Conservation (phyloP, 1,284 basidiomycete genomes). For the Rhodotorula sp. region DNA sequence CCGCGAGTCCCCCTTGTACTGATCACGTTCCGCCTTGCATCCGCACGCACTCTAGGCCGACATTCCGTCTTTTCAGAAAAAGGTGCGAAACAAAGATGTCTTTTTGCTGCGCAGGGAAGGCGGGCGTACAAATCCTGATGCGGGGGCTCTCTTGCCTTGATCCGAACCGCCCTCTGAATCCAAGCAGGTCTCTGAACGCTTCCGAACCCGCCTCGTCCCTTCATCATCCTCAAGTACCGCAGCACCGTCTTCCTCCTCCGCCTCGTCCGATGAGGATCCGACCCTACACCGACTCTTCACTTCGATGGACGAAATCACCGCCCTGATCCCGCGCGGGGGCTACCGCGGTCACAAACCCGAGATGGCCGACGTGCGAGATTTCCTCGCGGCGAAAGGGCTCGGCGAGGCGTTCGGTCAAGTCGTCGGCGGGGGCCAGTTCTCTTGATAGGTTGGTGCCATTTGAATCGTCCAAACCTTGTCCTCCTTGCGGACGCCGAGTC, state of each 20-base stretch:
- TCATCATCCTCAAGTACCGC: not conserved
- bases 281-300: conserved; percentile 45
- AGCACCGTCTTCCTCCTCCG: no score
- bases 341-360: conserved; percentile 52
- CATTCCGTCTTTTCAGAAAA: conserved; percentile 52
- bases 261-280: not conserved
- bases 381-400: conserved; percentile 47
- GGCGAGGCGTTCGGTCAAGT: conserved; percentile 35
- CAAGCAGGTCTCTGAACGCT: conserved; percentile 51
- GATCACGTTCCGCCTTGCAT: not conserved
- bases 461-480: no score
- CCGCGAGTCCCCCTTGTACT: no score
- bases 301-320: conserved; percentile 51
- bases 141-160: no score
- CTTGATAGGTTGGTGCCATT: not conserved
- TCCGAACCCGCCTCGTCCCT: conserved; percentile 45
- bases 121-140: no score
- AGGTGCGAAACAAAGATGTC: conserved; percentile 4
- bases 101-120: no score
- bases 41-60: conserved; percentile 41
- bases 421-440: conserved; percentile 51
- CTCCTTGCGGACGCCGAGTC: no score
- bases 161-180: no score
- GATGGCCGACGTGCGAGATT: conserved; percentile 52
- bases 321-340: conserved; percentile 49